Evolutionary conservation across 106 monocot genomes (phyloP).

Genomic region (Iris macrosiphon): DNA sequence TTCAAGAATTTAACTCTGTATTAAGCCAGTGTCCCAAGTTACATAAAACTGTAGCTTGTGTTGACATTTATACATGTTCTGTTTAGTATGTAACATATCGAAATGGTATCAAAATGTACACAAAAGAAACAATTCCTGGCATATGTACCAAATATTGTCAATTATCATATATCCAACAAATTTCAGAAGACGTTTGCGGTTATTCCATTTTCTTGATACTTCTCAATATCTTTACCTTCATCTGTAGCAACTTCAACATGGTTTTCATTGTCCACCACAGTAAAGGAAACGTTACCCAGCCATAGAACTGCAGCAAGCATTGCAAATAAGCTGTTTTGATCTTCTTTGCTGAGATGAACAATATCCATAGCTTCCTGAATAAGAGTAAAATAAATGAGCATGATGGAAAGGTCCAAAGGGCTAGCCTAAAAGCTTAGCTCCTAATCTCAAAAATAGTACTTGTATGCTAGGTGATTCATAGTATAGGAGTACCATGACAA

Average conservation of each 20-base stretch:
- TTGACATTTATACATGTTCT: too few relatives aligned
- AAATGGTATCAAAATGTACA: too few relatives aligned
- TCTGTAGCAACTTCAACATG: slow-evolving; percentile 82
- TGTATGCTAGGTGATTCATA: background rate
- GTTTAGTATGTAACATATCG: too few relatives aligned
- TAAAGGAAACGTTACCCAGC: slow-evolving; percentile 89
- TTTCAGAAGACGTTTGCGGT: background rate
- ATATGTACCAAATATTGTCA: too few relatives aligned
- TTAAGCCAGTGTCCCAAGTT: too few relatives aligned
- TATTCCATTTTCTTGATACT: slow-evolving; percentile 1
- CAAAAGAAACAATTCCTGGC: too few relatives aligned
- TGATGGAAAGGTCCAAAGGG: background rate
- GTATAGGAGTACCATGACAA: slow-evolving; percentile 58
- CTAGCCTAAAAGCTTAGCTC: too few relatives aligned
- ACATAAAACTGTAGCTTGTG: too few relatives aligned
- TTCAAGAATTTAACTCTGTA: too few relatives aligned
- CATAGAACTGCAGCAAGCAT: slow-evolving; percentile 93
- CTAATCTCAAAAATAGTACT: background rate
- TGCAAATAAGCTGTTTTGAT: slow-evolving; percentile 78
- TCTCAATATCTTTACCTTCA: slow-evolving; percentile 54
- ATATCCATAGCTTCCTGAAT: slow-evolving; percentile 89
- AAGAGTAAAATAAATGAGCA: background rate
- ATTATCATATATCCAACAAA: too few relatives aligned
- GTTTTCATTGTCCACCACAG: slow-evolving; percentile 86
- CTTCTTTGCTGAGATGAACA: slow-evolving; percentile 81